These are phyloP conservation scores for Magnolia changhungtana DNA, from an alignment of 164 flowering plant genomes.

Conservation along the genomic window DNA sequence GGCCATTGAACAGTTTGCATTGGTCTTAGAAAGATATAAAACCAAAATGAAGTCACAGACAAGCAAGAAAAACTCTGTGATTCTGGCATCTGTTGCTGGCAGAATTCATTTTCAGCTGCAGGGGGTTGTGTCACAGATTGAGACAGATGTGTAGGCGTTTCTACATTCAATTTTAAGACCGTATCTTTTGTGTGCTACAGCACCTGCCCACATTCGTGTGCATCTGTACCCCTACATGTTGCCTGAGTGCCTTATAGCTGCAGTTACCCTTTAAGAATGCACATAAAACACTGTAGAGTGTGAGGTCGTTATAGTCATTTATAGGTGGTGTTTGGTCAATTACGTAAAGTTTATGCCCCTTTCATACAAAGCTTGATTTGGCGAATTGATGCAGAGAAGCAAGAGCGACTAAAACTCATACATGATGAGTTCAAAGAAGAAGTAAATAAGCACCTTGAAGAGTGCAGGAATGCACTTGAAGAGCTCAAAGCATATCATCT, in stretches of 20 bases:
- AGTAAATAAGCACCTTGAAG: constrained; percentile 56
- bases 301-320: no score
- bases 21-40: constrained; percentile 55
- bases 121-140: constrained; percentile 44
- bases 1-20: constrained; percentile 54
- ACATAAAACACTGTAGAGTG: no score
- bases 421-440: constrained; percentile 65
- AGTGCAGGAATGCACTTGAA: constrained; percentile 46
- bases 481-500: constrained; percentile 54
- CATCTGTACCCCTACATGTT: no score
- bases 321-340: no score
- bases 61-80: constrained; percentile 57
- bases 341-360: no score
- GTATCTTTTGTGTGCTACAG: neutral
- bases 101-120: constrained; percentile 50
- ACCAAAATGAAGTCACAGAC: constrained; percentile 52
- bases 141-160: constrained; percentile 60
- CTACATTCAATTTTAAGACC: neutral
- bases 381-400: constrained; percentile 53
- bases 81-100: constrained; percentile 54
- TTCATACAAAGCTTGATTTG: neutral
- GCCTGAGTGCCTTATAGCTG: no score
- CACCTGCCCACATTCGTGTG: no score
- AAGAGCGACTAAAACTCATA: constrained; percentile 48
- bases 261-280: no score